Conservation (phyloP, 2,329 filamentous ascomycete genomes). For the Cladosporium sp. region DNA sequence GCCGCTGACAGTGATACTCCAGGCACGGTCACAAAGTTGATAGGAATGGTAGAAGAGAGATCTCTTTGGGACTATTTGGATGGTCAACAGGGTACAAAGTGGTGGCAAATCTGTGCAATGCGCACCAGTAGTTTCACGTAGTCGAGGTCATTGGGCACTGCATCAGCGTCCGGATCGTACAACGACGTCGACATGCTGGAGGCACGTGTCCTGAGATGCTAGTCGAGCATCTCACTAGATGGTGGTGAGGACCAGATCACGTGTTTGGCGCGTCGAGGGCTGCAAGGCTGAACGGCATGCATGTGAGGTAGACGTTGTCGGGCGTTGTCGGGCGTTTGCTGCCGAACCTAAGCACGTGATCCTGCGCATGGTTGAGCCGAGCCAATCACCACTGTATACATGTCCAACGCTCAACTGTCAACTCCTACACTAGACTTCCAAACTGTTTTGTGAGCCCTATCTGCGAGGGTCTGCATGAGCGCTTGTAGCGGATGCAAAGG, state of each 20-base stretch:
- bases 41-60: constrained; percentile 58
- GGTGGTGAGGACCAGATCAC: background rate
- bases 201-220: background rate
- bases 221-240: background rate
- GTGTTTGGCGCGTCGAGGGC: background rate
- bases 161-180: constrained; percentile 32
- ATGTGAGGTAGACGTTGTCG: background rate
- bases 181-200: constrained; percentile 20
- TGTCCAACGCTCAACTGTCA: background rate
- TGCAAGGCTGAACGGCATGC: background rate
- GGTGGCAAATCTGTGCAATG: background rate
- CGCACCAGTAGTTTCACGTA: constrained; percentile 33
- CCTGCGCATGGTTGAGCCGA: background rate
- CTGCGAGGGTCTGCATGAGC: background rate
- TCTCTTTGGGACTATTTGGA: constrained; percentile 60
- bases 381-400: background rate
- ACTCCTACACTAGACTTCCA: background rate
- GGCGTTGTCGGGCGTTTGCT: background rate
- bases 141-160: constrained; percentile 24
- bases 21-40: constrained; percentile 62
- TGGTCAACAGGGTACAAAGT: background rate
- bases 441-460: background rate
- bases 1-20: constrained; percentile 58
- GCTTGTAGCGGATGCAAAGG: background rate
- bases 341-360: background rate